Percentiles rank a stretch among this genome's conserved stretches.
Conservation (phyloP, 2,329 filamentous ascomycete species). For the Fusarium sp. region DNA sequence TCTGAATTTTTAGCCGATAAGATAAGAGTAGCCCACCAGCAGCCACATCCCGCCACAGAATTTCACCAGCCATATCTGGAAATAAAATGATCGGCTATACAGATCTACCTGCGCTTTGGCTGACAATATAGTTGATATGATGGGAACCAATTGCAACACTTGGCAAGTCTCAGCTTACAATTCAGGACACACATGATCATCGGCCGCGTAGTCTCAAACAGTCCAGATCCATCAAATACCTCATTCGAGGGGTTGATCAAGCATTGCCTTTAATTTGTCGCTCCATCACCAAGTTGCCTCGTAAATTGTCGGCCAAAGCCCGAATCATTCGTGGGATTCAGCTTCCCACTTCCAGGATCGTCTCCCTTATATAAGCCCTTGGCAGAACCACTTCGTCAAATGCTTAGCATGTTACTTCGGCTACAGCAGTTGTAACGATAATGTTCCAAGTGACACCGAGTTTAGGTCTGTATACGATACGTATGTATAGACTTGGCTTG, state of each 20-base stretch:
- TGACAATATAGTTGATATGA: conserved; percentile 2
- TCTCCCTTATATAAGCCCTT: conserved; percentile 22
- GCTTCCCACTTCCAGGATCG: neutral
- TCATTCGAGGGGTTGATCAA: neutral
- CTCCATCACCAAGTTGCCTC: neutral
- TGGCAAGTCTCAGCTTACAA: conserved; percentile 8
- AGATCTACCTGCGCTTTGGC: neutral
- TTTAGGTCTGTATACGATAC: neutral
- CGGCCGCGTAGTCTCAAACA: conserved; percentile 12
- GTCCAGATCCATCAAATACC: neutral
- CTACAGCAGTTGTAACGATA: neutral
- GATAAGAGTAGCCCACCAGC: conserved; percentile 13
- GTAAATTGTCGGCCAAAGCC: conserved; percentile 1
- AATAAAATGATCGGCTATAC: neutral
- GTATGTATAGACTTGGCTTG: neutral
- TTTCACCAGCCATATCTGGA: neutral
- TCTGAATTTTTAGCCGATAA: conserved; percentile 38
- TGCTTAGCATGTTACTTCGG: neutral
- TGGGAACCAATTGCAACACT: conserved; percentile 11
- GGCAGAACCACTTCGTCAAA: conserved; percentile 10
- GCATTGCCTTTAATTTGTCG: neutral
- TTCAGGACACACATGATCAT: conserved; percentile 22
- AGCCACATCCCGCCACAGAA: neutral
- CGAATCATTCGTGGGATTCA: conserved; percentile 9
- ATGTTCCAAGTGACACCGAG: neutral